Conservation (phyloP, 176 grass and related monocot genomes). For the Musa itinerans region DNA sequence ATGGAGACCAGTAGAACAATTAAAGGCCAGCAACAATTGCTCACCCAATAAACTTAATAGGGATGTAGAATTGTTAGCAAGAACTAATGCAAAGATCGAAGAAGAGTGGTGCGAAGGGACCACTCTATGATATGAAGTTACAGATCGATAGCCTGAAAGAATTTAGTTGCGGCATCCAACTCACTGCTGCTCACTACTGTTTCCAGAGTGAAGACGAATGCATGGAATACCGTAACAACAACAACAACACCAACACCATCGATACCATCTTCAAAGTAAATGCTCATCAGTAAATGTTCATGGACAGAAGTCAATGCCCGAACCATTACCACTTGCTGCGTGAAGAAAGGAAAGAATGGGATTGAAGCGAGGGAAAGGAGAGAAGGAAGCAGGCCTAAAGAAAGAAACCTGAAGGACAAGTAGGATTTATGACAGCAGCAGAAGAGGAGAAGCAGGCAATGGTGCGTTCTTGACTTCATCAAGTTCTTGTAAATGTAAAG, state of each 20-base stretch:
- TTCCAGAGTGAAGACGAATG: neutral
- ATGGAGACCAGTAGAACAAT: too few species aligned
- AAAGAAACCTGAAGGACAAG: neutral
- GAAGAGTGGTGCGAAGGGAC: neutral
- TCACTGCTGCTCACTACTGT: neutral
- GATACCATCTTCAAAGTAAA: neutral
- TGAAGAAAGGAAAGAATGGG: slow-evolving; percentile 14
- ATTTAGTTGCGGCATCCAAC: neutral
- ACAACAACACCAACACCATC: neutral
- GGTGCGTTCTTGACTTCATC: slow-evolving; percentile 99
- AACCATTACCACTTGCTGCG: slow-evolving; percentile 10
- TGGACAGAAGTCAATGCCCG: slow-evolving; percentile 21
- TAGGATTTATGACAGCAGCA: neutral
- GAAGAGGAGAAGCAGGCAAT: neutral
- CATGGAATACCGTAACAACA: too few species aligned
- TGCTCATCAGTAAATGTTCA: neutral
- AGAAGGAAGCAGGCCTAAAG: neutral
- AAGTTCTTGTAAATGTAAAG: slow-evolving; percentile 27
- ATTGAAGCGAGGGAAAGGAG: neutral
- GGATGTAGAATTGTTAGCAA: neutral
- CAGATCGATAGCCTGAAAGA: neutral
- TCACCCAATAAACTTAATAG: neutral
- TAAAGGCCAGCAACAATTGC: neutral
- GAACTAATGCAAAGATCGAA: neutral
- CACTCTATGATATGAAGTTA: neutral